Conservation (phyloP, 371 early-diverging fungal species). For the Rhizomucor miehei region DNA sequence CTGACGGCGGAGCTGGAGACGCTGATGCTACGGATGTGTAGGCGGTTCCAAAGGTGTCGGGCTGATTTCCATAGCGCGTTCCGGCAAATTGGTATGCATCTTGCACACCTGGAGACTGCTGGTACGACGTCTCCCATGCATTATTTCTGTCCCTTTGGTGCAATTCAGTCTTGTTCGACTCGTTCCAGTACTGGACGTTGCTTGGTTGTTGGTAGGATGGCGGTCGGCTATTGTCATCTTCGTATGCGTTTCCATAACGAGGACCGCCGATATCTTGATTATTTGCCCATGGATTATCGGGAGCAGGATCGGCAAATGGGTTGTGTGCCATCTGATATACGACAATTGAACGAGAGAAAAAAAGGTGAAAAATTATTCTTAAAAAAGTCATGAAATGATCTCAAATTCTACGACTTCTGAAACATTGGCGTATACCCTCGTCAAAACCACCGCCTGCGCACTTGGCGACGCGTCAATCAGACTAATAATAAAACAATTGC, state of each 20-base stretch:
- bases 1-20: background rate
- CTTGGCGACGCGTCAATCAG: no score
- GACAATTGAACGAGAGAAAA: conserved; percentile 1
- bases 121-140: conserved; percentile 5
- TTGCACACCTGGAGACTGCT: background rate
- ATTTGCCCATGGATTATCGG: conserved; percentile 6
- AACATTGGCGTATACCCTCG: background rate
- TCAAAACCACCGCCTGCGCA: no score
- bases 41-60: conserved; percentile 10
- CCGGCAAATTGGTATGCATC: conserved; percentile 12
- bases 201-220: conserved; percentile 5
- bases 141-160: background rate
- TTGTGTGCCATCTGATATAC: conserved; percentile 1
- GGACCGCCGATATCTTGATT: conserved; percentile 7
- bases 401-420: background rate
- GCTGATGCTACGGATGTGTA: conserved; percentile 8
- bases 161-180: conserved; percentile 12
- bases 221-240: conserved; percentile 2
- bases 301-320: conserved; percentile 10
- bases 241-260: conserved; percentile 18
- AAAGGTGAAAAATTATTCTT: background rate
- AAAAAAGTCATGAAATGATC: background rate
- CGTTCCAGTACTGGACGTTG: conserved; percentile 3
- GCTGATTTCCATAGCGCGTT: conserved; percentile 13
- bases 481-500: no score